Base-by-base conservation (phyloP, 257 asterid genomes). In the Fraxinus pennsylvanica region DNA sequence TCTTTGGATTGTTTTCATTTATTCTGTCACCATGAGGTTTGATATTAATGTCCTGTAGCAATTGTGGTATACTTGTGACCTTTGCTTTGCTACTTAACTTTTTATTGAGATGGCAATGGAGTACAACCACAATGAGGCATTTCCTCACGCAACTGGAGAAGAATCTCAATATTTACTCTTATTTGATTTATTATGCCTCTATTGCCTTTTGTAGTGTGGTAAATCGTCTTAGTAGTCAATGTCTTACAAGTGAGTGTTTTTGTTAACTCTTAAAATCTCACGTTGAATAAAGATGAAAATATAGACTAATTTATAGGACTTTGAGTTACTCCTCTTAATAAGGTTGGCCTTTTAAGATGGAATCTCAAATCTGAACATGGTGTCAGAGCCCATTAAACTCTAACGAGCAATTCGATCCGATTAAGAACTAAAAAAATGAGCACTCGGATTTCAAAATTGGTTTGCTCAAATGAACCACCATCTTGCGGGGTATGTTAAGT, bases 21-120 rank as follows among this genome's bases (percentile, higher is more conserved):
- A 38, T 73, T 73, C 72, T 79, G 63, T 76, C 71, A 52, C 73
- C 33, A 35, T 69, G 73, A 70, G 36, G 47, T 75, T 15, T 76
- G 54, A 65, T 43, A 75, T 43, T 14, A 72, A 72, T 43, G 41
- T 41, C 19, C 5, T 14, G 65, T 19, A 72, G 32, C 63, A 27
- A 63, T 27, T 63, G 35, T 63, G 69, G 36, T 27, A 63, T 63
- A 19, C 19, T 9, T 63, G 35, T 9, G 36, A 57, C 25, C 12
- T 22, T 63, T 63, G 33, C 69, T 63, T 8, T 27, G 19, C 69
- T 27, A 22, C 17, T 43, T 1, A 27, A 10, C 35, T 27, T 9
- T 63, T 12, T 63, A 59, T 63, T 63, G 69, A 63, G 69, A 61
- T 63, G 17, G 35, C 35, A 25, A 10, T 25, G 19, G 6, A 27